These are phyloP conservation scores for Calendula officinalis DNA, from an alignment of 129 eudicot species.

Conservation along the genomic window DNA sequence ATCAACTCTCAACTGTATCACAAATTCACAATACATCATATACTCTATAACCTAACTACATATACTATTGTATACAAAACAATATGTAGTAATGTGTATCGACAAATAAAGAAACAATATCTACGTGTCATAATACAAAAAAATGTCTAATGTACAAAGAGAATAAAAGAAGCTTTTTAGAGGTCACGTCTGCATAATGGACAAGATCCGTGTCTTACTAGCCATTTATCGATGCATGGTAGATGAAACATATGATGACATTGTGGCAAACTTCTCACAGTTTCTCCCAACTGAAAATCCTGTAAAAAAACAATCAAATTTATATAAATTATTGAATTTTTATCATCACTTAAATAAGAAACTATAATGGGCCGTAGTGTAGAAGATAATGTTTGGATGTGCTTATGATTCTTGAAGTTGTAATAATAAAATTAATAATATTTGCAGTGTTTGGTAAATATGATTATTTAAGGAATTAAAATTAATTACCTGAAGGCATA, in stretches of 20 bases:
- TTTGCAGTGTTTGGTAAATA: neutral
- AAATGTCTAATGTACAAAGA: constrained; percentile 3
- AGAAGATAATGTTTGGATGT: neutral
- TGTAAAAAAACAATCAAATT: neutral
- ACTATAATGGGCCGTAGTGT: neutral
- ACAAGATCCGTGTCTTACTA: constrained; percentile 15
- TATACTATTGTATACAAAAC: constrained; percentile 7
- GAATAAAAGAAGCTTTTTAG: neutral
- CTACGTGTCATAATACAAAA: constrained; percentile 1
- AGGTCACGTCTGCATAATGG: constrained; percentile 16
- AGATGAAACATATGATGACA: neutral
- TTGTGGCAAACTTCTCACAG: constrained; percentile 18
- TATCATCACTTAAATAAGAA: neutral
- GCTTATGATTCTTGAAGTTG: too few species aligned
- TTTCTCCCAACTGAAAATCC: constrained; percentile 17
- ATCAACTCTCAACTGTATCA: neutral
- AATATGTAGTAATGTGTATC: neutral
- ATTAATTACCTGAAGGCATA: constrained; percentile 24
- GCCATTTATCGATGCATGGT: constrained; percentile 17
- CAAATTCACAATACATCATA: constrained; percentile 2
- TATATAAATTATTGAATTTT: neutral
- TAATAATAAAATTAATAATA: too few species aligned
- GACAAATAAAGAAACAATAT: neutral
- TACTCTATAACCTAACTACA: constrained; percentile 11
- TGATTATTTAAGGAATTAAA: neutral